These are phyloP conservation scores for Plectosphaerella cucumerina DNA, from an alignment of 2,329 filamentous ascomycete species.

Conservation along the genomic window DNA sequence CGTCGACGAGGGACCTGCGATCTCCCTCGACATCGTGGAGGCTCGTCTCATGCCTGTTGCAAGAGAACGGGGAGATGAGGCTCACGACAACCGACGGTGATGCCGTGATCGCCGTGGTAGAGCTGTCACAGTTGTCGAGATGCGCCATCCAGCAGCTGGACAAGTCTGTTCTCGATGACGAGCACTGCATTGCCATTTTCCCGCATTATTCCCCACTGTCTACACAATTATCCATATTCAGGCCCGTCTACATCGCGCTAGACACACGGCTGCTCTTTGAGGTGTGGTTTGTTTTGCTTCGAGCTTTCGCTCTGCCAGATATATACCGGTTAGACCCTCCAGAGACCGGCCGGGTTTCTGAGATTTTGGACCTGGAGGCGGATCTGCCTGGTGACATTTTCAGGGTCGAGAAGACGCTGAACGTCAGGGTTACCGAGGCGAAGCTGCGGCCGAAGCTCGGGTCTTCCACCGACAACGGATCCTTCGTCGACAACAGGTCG, in stretches of 20 bases:
- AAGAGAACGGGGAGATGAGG: constrained; percentile 93
- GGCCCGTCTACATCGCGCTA: constrained; percentile 85
- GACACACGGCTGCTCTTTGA: constrained; percentile 90
- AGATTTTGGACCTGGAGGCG: constrained; percentile 31
- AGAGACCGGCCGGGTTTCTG: constrained; percentile 32
- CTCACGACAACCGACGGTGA: constrained; percentile 83
- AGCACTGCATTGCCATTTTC: constrained; percentile 93
- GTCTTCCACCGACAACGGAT: constrained; percentile 11
- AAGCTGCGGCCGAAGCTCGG: constrained; percentile 44
- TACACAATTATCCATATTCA: constrained; percentile 68
- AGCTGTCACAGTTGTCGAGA: constrained; percentile 82
- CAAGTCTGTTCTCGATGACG: constrained; percentile 83
- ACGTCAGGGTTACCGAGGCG: constrained; percentile 56
- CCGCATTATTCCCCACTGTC: constrained; percentile 81
- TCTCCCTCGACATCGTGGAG: constrained; percentile 67
- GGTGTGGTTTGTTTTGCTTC: constrained; percentile 90
- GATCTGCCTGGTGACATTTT: constrained; percentile 49
- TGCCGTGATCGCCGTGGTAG: constrained; percentile 74
- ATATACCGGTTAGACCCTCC: constrained; percentile 65
- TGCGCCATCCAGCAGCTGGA: constrained; percentile 89
- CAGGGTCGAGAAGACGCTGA: constrained; percentile 57
- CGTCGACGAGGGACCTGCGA: constrained; percentile 53
- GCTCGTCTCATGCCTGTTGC: constrained; percentile 84
- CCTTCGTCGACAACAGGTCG: constrained; percentile 8
- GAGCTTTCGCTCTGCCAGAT: constrained; percentile 89